Percentiles rank a stretch among this genome's conserved stretches.
phyloP scores from a whole-genome alignment of 306 rosid genomes.

The Ochetophila trinervis region DNA sequence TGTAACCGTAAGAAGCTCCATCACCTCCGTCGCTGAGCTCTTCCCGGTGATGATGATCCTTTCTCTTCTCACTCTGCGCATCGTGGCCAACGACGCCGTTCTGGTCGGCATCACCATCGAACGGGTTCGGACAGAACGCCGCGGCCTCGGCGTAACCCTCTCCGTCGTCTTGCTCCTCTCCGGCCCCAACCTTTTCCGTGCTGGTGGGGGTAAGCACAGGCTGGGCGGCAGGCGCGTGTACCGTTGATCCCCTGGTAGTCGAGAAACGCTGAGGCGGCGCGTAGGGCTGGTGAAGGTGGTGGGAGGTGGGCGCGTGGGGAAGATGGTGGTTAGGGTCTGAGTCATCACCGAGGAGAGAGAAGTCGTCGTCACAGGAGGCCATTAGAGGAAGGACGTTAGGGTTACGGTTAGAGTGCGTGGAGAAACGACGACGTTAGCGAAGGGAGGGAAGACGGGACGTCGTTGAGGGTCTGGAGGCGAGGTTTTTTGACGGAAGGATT shows the following conservation, averaged over 20 bases:
- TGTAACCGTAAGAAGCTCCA: slow-evolving; percentile 45
- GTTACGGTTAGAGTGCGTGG: slow-evolving; percentile 42
- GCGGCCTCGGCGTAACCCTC: slow-evolving; percentile 25
- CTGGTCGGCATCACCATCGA: slow-evolving; percentile 50
- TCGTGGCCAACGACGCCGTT: slow-evolving; percentile 25
- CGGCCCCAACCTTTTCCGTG: slow-evolving; percentile 22
- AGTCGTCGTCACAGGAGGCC: slow-evolving; percentile 97
- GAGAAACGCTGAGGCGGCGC: slow-evolving; percentile 55
- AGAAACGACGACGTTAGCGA: slow-evolving; percentile 64
- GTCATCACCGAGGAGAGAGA: slow-evolving; percentile 80
- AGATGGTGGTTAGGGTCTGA: slow-evolving; percentile 32
- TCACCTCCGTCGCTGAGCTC: slow-evolving; percentile 56
- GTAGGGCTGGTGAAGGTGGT: slow-evolving; percentile 55
- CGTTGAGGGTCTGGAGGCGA: slow-evolving; percentile 22
- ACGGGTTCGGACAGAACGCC: slow-evolving; percentile 47
- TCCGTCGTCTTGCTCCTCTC: slow-evolving; percentile 38
- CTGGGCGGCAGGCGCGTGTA: slow-evolving; percentile 33
- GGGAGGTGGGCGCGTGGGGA: slow-evolving; percentile 32
- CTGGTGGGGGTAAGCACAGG: neutral
- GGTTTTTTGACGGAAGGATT: slow-evolving; percentile 57
- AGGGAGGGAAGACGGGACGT: slow-evolving; percentile 20
- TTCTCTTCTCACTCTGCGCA: slow-evolving; percentile 49
- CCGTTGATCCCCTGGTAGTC: slow-evolving; percentile 23
- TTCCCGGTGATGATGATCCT: slow-evolving; percentile 54
- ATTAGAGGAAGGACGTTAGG: slow-evolving; percentile 66